Conservation (phyloP, 345 rosid species). For the Populus ilicifolia region DNA sequence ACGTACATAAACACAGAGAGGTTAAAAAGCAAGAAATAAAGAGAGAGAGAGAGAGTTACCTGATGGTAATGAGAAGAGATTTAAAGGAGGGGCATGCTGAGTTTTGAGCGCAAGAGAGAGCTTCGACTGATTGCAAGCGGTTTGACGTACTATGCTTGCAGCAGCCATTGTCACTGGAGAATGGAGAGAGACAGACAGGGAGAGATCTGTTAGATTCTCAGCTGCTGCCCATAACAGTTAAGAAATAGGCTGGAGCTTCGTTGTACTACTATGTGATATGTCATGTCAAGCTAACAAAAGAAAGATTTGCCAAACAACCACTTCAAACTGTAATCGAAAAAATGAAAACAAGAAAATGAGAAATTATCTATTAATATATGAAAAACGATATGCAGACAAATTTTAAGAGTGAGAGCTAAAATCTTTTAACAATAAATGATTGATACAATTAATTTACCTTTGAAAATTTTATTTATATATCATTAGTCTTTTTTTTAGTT, state of each 20-base stretch:
- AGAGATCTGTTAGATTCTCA: background rate
- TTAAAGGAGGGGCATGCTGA: background rate
- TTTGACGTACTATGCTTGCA: conserved; percentile 1
- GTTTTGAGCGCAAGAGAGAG: conserved; percentile 16
- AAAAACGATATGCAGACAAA: too few species aligned
- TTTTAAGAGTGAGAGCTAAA: too few species aligned
- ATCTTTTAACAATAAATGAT: too few species aligned
- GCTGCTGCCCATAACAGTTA: background rate
- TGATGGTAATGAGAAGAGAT: conserved; percentile 7
- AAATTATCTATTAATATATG: too few species aligned
- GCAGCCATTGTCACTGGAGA: background rate
- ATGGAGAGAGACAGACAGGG: background rate
- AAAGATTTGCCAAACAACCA: background rate
- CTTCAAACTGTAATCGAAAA: background rate
- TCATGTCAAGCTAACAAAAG: background rate
- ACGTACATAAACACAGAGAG: background rate
- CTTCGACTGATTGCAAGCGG: conserved; percentile 20
- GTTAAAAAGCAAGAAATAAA: background rate
- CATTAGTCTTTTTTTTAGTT: too few species aligned
- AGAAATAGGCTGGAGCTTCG: background rate
- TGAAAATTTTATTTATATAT: too few species aligned
- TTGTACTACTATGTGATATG: too few species aligned
- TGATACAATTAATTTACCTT: too few species aligned
- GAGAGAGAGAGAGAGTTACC: conserved; percentile 3
- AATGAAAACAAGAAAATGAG: too few species aligned